A percentile compares a stretch with the other conserved stretches of the same genome.
These are phyloP conservation scores for Rosa persica DNA, from an alignment of 306 rosid species.

Conservation along the genomic window DNA sequence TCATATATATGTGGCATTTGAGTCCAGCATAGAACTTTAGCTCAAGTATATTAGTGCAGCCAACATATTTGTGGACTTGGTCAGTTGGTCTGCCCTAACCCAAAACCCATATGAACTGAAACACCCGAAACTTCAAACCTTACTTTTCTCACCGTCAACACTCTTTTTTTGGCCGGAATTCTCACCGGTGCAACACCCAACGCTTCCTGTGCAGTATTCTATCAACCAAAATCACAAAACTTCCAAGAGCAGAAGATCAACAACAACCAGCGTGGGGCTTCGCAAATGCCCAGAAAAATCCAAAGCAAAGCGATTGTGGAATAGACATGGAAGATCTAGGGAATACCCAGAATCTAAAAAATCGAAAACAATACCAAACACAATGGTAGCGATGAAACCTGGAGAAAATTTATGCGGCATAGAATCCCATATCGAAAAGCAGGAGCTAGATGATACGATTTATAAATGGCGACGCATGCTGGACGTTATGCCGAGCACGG, in stretches of 20 bases:
- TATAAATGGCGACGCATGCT: background rate
- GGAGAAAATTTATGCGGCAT: background rate
- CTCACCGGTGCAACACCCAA: background rate
- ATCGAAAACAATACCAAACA: background rate
- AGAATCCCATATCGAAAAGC: background rate
- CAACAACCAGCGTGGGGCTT: background rate
- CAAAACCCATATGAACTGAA: background rate
- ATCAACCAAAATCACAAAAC: background rate
- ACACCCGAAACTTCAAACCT: background rate
- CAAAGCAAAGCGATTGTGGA: background rate
- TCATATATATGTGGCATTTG: background rate
- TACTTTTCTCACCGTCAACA: background rate
- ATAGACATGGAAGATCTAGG: background rate
- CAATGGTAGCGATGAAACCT: background rate
- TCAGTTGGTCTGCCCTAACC: background rate
- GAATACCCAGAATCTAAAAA: background rate
- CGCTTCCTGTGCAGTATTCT: background rate
- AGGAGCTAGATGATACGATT: background rate
- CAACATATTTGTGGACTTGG: background rate
- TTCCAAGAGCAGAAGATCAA: background rate
- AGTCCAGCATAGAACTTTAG: background rate
- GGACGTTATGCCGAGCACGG: background rate
- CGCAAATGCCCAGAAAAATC: background rate
- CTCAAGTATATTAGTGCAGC: background rate
- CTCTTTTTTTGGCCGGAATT: background rate